Base-by-base conservation (phyloP, 2,329 filamentous ascomycete species). In the Huntiella abstrusa region DNA sequence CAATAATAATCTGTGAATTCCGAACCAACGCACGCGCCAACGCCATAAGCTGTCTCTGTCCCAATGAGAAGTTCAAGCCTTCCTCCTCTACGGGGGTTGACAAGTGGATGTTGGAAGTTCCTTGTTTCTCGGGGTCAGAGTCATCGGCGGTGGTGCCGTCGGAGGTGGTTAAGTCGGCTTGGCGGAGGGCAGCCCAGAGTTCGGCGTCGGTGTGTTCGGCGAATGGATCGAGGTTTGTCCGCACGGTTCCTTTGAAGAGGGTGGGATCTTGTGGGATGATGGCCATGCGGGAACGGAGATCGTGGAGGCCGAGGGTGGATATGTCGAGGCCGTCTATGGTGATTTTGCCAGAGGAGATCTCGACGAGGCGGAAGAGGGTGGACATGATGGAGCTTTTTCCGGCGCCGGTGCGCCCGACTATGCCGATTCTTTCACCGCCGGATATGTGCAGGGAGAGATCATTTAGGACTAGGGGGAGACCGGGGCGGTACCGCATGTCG, bases 21-120 rank as follows among this genome's bases (percentile, higher is more conserved):
- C 88, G 78, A 4, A 96, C 88, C 2, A 98, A 73, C 0, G 91
- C 91, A 1, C 91, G 78, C 0, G 87, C 87, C 1, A 98, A 70
- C 1, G 91, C 91, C 82, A 96, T 93, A 42, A 96, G 74, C 62
- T 96, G 91, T 3, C 91, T 77, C 64, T 96, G 88, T 5, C 88
- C 88, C 7, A 96, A 77, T 0, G 85, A 93, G 67, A 94, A 95
- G 62, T 96, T 96, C 51, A 94, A 71, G 0, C 91, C 91, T 63
- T 95, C 88, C 58, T 96, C 91, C 55, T 95, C 86, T 2, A 96
- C 88, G 2, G 75, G 57, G 12, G 73, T 80, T 61, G 96, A 88
- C 16, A 98, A 78, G 53, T 85, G 77, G 51, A 94, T 81, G 49
- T 53, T 48, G 47, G 54, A 48, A 41, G 50, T 47, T 42, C 53